Conservation (phyloP, 306 rosid species). For the Prosopis cineraria region DNA sequence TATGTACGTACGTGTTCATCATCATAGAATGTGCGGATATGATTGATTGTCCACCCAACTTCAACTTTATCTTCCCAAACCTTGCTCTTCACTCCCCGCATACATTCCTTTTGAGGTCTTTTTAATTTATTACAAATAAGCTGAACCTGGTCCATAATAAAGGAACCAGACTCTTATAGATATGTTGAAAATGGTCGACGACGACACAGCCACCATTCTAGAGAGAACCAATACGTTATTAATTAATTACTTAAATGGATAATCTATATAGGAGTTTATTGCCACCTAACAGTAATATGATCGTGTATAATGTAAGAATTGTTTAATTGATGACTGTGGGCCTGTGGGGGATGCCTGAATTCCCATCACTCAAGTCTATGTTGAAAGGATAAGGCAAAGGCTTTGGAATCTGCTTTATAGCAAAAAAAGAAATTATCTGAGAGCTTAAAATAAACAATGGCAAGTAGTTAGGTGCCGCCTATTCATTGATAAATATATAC, state of each 20-base stretch:
- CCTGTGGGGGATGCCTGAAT: constrained; percentile 4
- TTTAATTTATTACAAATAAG: background rate
- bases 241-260: constrained; percentile 4
- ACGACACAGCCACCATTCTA: constrained; percentile 25
- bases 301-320: background rate
- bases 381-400: constrained; percentile 17
- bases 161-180: background rate
- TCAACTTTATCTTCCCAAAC: constrained; percentile 7
- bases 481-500: background rate
- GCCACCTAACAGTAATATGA: background rate
- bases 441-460: constrained; percentile 13
- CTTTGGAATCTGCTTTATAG: constrained; percentile 41
- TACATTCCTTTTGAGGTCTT: constrained; percentile 4
- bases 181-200: constrained; percentile 9
- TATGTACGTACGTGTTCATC: background rate
- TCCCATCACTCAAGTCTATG: constrained; percentile 22
- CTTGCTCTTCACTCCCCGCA: constrained; percentile 16
- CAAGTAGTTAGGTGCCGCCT: background rate
- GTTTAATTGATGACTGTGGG: background rate
- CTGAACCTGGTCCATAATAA: background rate
- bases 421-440: constrained; percentile 18
- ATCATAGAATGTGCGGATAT: constrained; percentile 4
- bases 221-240: constrained; percentile 9
- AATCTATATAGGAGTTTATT: background rate
- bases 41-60: background rate